Evolutionary conservation across 1,284 basidiomycete species (phyloP), one percentile per base, ranked within the genome.

Genomic region (Neonothopanus nambi): DNA sequence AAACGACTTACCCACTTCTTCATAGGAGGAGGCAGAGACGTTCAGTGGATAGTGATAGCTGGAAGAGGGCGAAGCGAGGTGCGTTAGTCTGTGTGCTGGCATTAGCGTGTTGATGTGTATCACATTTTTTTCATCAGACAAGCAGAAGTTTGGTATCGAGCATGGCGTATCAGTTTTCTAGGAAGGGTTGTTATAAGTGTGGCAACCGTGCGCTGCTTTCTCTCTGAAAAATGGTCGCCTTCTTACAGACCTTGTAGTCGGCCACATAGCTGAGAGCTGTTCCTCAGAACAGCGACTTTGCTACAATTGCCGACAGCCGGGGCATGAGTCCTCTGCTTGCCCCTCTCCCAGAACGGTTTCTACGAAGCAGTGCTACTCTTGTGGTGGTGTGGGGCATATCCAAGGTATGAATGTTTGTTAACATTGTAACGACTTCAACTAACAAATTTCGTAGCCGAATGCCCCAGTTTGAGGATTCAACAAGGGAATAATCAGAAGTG

Each of bases 281-380:
- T 81, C 90, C 51, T 91, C 89, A 58, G 87, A 89, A 63, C 84
- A 89, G 68, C 84, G 91, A 61, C 82, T 95, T 57, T 95, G 93
- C 76, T 95, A 93, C 77, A 95, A 95, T 70, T 95, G 93, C 70
- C 84, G 88, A 62, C 87, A 91, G 70, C 89, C 91, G 13, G 93
- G 92, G 21, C 93, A 95, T 67, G 93, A 95, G 73, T 92, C 89
- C 36, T 87, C 87, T 57, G 85, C 87, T 55, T 96, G 93, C 70
- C 89, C 92, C 42, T 84, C 85, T 63, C 93, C 92, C 47, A 83
- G 91, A 59, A 88, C 85, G 23, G 75, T 76, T 46, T 70, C 76
- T 42, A 81, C 85, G 52, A 92, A 91, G 73, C 89, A 91, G 69
- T 88, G 89, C 70, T 91, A 89, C 68, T 83, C 82, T 24, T 91